Conservation (phyloP, 257 asterid genomes). For the Solanum lycopersicoides region DNA sequence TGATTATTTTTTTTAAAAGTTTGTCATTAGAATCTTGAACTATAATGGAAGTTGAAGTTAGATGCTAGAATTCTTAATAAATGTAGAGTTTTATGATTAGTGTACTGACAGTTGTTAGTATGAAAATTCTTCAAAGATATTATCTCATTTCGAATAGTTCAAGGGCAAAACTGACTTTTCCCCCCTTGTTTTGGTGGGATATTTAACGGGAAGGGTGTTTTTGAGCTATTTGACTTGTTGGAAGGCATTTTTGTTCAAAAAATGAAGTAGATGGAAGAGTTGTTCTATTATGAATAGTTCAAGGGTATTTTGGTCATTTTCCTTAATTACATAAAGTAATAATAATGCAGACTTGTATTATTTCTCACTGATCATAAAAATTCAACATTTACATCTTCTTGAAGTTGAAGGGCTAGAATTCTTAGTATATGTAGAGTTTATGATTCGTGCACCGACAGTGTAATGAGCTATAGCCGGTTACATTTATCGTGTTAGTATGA, state of each 20-base stretch:
- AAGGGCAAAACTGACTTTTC: not conserved
- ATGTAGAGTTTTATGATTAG: not conserved
- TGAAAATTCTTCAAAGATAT: not conserved
- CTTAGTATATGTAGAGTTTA: not conserved
- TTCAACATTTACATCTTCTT: not conserved
- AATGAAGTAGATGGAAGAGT: not conserved
- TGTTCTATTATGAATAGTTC: not conserved
- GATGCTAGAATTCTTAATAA: not conserved
- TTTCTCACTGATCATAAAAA: not conserved
- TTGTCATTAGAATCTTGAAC: not conserved
- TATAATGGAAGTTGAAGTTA: not conserved
- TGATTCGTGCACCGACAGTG: not conserved
- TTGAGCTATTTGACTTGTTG: not conserved
- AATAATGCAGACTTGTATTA: not conserved
- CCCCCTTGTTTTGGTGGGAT: not conserved
- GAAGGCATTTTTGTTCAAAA: not conserved
- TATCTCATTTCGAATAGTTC: not conserved
- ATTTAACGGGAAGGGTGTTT: not conserved
- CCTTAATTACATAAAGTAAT: not conserved
- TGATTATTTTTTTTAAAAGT: too few species aligned
- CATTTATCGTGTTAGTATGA: not conserved
- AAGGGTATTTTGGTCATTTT: not conserved
- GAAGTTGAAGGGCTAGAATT: not conserved
- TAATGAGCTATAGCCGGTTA: not conserved
- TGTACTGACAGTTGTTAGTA: not conserved